Evolutionary conservation across 2,329 filamentous ascomycete genomes (phyloP).

Genomic region (Trichophyton equinum): DNA sequence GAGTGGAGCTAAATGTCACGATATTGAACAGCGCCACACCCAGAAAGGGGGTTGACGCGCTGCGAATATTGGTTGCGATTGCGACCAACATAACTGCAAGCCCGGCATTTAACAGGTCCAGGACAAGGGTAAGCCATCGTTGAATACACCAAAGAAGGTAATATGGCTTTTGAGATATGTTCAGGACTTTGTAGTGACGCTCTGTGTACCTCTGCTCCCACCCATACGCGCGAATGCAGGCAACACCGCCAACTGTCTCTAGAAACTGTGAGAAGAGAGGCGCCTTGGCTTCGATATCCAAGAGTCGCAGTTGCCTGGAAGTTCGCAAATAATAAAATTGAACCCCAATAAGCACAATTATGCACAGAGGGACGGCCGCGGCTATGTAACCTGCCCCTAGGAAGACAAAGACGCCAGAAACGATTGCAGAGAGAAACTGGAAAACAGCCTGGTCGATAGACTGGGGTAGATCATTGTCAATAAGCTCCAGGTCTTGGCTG

Average conservation of each 20-base stretch:
- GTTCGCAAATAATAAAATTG: constrained; percentile 1
- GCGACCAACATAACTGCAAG: not conserved
- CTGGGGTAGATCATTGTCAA: constrained; percentile 33
- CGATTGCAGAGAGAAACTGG: not conserved
- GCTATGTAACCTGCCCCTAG: constrained; percentile 2
- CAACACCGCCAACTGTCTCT: not conserved
- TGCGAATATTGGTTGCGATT: not conserved
- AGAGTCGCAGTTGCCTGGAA: not conserved
- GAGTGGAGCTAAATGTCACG: not conserved
- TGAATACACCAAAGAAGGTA: constrained; percentile 3
- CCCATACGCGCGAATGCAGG: not conserved
- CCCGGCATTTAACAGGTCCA: not conserved
- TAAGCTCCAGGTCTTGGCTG: constrained; percentile 37
- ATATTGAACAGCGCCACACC: constrained; percentile 3
- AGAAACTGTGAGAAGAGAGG: constrained; percentile 2
- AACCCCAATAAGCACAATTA: not conserved
- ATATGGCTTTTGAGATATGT: constrained; percentile 2
- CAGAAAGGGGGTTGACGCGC: not conserved
- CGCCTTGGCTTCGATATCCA: constrained; percentile 3
- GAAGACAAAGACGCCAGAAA: not conserved
- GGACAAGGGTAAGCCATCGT: constrained; percentile 2
- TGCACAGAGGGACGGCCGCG: not conserved
- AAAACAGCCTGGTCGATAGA: not conserved
- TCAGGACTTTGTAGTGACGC: constrained; percentile 1
- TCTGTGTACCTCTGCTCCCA: not conserved